phyloP scores from a whole-genome alignment of 306 rosid species.

The Luffa acutangula region DNA sequence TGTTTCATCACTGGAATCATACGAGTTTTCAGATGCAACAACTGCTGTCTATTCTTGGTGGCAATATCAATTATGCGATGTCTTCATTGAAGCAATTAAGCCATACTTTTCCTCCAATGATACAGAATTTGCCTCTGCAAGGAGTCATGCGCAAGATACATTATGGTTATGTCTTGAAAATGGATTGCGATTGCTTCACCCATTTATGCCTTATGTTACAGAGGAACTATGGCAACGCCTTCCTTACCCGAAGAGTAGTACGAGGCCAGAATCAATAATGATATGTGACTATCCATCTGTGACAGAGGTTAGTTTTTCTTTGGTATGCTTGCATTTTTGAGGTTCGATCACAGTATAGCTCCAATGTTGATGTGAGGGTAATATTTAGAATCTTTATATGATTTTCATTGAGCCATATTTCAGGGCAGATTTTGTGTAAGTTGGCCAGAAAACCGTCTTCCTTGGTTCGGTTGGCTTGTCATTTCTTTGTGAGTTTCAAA shows the following conservation, averaged over 20 bases:
- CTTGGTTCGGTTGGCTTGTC: background rate
- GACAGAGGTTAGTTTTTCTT: constrained; percentile 50
- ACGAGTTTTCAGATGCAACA: constrained; percentile 77
- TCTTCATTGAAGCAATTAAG: constrained; percentile 82
- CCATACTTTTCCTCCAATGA: constrained; percentile 72
- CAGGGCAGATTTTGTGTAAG: background rate
- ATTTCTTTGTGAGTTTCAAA: background rate
- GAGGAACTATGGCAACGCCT: constrained; percentile 99
- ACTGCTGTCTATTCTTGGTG: constrained; percentile 79
- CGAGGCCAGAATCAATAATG: constrained; percentile 68
- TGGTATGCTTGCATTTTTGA: background rate
- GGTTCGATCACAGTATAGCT: background rate
- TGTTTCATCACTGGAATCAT: constrained; percentile 44
- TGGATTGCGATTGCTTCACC: constrained; percentile 93
- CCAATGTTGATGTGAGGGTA: background rate
- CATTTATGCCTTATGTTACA: constrained; percentile 92
- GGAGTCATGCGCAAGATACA: constrained; percentile 62
- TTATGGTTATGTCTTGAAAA: constrained; percentile 87
- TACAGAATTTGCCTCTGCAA: constrained; percentile 42
- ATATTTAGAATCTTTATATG: background rate
- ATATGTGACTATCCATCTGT: constrained; percentile 56
- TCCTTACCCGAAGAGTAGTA: constrained; percentile 49
- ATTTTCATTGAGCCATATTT: background rate
- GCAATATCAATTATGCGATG: constrained; percentile 96
- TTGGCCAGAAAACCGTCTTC: background rate